Evolutionary conservation across 1,284 basidiomycete genomes (phyloP), one percentile per base, ranked within the genome.

Genomic region (Malassezia sympodialis): DNA sequence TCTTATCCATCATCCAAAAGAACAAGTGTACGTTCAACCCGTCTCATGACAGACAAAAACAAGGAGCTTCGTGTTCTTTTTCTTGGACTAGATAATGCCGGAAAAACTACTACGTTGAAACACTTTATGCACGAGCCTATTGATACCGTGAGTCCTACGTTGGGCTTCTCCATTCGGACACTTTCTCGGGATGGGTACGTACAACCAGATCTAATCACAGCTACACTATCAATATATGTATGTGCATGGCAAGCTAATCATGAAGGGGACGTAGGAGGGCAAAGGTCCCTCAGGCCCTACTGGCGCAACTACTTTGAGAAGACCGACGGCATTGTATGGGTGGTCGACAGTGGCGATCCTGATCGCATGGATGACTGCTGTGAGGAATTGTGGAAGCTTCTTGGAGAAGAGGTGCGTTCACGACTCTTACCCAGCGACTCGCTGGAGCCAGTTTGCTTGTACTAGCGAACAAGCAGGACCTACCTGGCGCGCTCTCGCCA

Each of bases 231-330:
- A 94, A 94, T 73, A 87, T 94, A 37, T 96, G 90, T 91, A 69
- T 65, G 85, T 78, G 8, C 8, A 15, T 35, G 23, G 3, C 1
- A 26, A n/a, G 14, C 24, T 7, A 19, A 19, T 28, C 46, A 44
- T 41, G 10, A 61, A 90, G 91, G 93, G 94, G 94, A 99, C 74
- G 90, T 99, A 30, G 94, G 94, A 26, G 94, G 94, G 11, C 94
- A 98, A 76, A 83, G 85, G 50, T 93, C 90, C 0, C 82, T 98
- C 40, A 81, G 94, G 21, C 91, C 94, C 1, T 99, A 98, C 76
- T 98, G 94, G 94, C 80, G 90, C 30, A 99, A 98, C 76, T 98
- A 98, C 77, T 99, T 98, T 69, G 94, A 99, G 76, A 87, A 90
- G 76, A 98, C 94, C 5, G 94, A 98, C 77, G 93, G 88, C 3